Conservation (phyloP, 2,329 filamentous ascomycete species). For the Fusarium anguioides region DNA sequence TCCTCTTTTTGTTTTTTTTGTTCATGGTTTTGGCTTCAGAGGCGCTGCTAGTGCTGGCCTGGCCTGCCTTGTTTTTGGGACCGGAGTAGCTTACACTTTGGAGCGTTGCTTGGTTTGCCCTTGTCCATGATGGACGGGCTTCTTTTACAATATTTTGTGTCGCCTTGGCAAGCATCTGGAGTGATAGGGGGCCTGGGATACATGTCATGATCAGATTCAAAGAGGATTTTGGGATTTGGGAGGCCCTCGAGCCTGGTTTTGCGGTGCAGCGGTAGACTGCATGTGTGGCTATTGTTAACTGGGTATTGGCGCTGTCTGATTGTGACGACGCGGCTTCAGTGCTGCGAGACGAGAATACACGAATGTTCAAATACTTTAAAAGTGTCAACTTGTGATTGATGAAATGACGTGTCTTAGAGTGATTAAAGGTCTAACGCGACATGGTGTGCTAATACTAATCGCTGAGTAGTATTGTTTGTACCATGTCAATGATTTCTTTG, state of each 20-base stretch:
- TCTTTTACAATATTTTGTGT: conserved; percentile 41
- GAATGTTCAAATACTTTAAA: conserved; percentile 46
- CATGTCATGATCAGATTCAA: conserved; percentile 50
- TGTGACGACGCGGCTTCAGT: conserved; percentile 47
- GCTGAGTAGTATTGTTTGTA: background rate
- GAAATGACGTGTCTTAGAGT: conserved; percentile 1
- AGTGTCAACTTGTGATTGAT: background rate
- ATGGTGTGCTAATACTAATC: background rate
- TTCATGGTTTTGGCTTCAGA: conserved; percentile 28
- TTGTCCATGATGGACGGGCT: conserved; percentile 41
- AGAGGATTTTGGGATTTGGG: conserved; percentile 47
- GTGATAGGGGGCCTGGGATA: conserved; percentile 44
- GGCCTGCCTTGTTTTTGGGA: conserved; percentile 35
- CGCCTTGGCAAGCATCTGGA: conserved; percentile 49
- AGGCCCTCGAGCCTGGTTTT: conserved; percentile 53
- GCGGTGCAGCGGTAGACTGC: conserved; percentile 48
- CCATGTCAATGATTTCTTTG: background rate
- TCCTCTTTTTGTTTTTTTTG: conserved; percentile 43
- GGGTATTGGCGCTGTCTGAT: conserved; percentile 50
- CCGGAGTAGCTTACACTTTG: conserved; percentile 38
- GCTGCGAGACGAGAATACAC: conserved; percentile 54
- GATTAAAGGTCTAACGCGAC: background rate
- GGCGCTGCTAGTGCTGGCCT: conserved; percentile 19
- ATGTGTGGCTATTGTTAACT: conserved; percentile 49
- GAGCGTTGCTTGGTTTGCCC: conserved; percentile 47